Percentiles rank a stretch among this genome's conserved stretches.
Evolutionary conservation across 2,329 filamentous ascomycete species (phyloP).

Genomic region (Ceratocystis colombiana): DNA sequence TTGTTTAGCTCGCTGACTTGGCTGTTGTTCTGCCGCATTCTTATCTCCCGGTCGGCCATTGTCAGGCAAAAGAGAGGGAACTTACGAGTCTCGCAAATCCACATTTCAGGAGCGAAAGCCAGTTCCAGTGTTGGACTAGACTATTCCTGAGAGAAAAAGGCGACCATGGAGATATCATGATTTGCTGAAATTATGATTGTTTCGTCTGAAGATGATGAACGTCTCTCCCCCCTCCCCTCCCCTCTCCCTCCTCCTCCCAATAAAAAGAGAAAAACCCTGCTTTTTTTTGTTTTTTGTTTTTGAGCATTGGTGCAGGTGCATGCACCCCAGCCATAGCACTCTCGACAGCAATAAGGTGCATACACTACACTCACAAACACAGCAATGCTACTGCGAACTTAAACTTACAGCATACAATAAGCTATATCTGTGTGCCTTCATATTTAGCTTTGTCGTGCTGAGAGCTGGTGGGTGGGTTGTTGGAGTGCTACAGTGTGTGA

Average conservation of each 20-base stretch:
- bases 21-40: no score
- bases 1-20: no score
- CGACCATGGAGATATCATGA: background rate
- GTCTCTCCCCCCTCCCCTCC: no score
- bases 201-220: constrained; percentile 11
- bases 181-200: constrained; percentile 9
- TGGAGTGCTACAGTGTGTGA: background rate
- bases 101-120: background rate
- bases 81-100: background rate
- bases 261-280: no score
- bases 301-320: no score
- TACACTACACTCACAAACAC: background rate
- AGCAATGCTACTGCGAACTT: background rate
- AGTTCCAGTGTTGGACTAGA: background rate
- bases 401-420: background rate
- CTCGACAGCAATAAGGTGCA: background rate
- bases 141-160: background rate
- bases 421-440: background rate
- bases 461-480: background rate
- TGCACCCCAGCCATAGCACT: no score
- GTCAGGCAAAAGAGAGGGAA: background rate
- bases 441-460: background rate
- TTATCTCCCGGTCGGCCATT: no score
- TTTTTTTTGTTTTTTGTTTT: no score
- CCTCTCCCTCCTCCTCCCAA: no score